phyloP scores from a whole-genome alignment of 2,329 filamentous ascomycete genomes.

The Fusarium robinianum region DNA sequence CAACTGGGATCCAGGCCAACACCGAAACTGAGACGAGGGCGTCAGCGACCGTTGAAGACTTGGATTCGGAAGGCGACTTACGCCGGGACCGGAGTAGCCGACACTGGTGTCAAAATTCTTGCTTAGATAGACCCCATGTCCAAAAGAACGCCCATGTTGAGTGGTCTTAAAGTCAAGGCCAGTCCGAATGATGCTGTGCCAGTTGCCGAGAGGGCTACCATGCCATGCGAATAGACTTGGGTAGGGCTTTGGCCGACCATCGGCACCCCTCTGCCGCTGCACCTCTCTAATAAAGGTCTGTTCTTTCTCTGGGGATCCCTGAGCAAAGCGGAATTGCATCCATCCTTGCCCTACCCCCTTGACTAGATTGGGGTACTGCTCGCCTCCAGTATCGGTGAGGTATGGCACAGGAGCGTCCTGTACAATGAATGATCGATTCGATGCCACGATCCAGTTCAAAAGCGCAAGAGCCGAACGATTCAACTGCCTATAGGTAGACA shows the following conservation, averaged over 20 bases:
- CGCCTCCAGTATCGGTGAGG: slow-evolving; percentile 17
- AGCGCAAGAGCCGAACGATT: slow-evolving; percentile 68
- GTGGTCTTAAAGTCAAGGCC: slow-evolving; percentile 73
- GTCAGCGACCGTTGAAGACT: too few relatives aligned
- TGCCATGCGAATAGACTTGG: slow-evolving; percentile 88
- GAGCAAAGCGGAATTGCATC: slow-evolving; percentile 84
- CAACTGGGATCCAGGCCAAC: slow-evolving; percentile 71
- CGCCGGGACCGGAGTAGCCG: slow-evolving; percentile 12
- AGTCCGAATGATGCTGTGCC: slow-evolving; percentile 87
- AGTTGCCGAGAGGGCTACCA: slow-evolving; percentile 75
- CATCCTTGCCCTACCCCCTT: slow-evolving; percentile 64
- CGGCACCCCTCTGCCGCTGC: slow-evolving; percentile 42
- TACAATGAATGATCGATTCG: slow-evolving; percentile 84
- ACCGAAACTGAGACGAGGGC: not conserved
- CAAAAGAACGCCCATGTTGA: slow-evolving; percentile 69
- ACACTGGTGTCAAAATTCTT: slow-evolving; percentile 19
- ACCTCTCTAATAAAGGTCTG: slow-evolving; percentile 71
- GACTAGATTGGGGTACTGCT: slow-evolving; percentile 54
- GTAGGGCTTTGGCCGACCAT: slow-evolving; percentile 44
- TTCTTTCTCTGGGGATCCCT: slow-evolving; percentile 88
- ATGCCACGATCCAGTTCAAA: slow-evolving; percentile 86
- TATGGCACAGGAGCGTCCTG: slow-evolving; percentile 62
- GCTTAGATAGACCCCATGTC: slow-evolving; percentile 84
- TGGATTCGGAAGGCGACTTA: not conserved
- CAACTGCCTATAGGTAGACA: slow-evolving; percentile 58